Conservation (phyloP, 495 filamentous ascomycete genomes). For the Aspergillus affinis region DNA sequence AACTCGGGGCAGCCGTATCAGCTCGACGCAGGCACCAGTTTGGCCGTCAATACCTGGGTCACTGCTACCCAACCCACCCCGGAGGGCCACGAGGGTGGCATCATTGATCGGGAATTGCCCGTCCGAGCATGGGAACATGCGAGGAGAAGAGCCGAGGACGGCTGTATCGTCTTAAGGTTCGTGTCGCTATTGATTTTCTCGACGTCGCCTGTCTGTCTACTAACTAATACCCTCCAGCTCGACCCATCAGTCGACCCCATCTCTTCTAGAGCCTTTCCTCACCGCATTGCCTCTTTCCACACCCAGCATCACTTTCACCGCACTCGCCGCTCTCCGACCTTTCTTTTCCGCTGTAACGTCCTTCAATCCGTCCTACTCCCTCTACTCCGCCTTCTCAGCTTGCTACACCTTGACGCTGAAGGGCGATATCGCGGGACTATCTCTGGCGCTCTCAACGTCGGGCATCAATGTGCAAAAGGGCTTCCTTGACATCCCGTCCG, state of each 20-base stretch:
- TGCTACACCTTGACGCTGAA: conserved; percentile 78
- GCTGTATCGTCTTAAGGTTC: conserved; percentile 86
- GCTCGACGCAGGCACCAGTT: conserved; percentile 85
- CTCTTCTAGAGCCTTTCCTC: conserved; percentile 77
- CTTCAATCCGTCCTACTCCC: conserved; percentile 79
- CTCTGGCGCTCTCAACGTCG: conserved; percentile 77
- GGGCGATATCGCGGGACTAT: conserved; percentile 73
- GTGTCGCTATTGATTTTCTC: conserved; percentile 19
- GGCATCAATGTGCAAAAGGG: conserved; percentile 85
- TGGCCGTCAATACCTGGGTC: conserved; percentile 95
- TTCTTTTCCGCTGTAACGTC: conserved; percentile 87
- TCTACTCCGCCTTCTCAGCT: conserved; percentile 77
- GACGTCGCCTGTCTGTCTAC: conserved; percentile 15
- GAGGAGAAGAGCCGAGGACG: conserved; percentile 89
- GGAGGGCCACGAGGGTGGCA: conserved; percentile 69
- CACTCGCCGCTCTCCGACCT: conserved; percentile 75
- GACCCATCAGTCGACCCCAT: conserved; percentile 84
- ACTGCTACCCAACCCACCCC: conserved; percentile 66
- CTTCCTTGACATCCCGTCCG: conserved; percentile 74
- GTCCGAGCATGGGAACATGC: conserved; percentile 96
- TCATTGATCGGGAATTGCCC: conserved; percentile 76
- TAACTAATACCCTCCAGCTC: conserved; percentile 54
- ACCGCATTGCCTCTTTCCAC: conserved; percentile 74
- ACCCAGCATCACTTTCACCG: conserved; percentile 69
- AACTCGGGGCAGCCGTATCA: conserved; percentile 75